Evolutionary conservation across 2,329 filamentous ascomycete genomes (phyloP), one percentile per base, ranked within the genome.

Genomic region (Plenodomus lindquistii): DNA sequence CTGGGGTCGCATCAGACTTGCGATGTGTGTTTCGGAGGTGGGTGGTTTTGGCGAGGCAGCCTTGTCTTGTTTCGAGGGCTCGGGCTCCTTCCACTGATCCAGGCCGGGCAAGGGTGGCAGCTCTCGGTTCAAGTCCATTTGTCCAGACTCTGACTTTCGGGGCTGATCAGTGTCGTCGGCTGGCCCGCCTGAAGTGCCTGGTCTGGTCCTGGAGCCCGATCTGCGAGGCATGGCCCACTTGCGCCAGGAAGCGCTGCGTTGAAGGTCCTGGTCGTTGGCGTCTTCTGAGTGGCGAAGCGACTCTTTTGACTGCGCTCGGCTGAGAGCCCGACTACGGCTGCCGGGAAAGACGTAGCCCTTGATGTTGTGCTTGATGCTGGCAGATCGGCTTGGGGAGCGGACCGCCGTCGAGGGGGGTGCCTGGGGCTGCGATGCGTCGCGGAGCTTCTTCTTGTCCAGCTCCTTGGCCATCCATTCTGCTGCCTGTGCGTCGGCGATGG

Each of bases 101-200:
- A 79, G 63, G 40, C 75, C 72, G 6, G 77, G 77, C 10, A 79
- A 53, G 3, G 77, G 77, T 27, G 77, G 77, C 19, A 79, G 60
- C 48, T 78, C 75, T 46, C 76, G 63, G 56, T 79, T 79, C 24
- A 79, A 64, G 44, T 79, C 73, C 48, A 77, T 47, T 2, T 37
- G 31, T 11, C 41, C 37, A 8, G 47, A 40, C 21, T 70, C 66
- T 2, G 57, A 40, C 43, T 69, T 71, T 44, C 58, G 66, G 11
- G 58, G 42, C 20, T 52, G 53, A 18, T 69, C 66, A 11, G 36
- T 10, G 17, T 64, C 59, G 16, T 55, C 59, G 18, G 56, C 47
- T 16, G 61, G 62, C 22, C 64, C 69, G 40, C 58, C 62, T 11
- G 58, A 66, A 3, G 64, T 67, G 10, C 54, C 59, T 35, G 69